phyloP scores from a whole-genome alignment of 1,284 basidiomycete species.

The Ganoderma multipileum region DNA sequence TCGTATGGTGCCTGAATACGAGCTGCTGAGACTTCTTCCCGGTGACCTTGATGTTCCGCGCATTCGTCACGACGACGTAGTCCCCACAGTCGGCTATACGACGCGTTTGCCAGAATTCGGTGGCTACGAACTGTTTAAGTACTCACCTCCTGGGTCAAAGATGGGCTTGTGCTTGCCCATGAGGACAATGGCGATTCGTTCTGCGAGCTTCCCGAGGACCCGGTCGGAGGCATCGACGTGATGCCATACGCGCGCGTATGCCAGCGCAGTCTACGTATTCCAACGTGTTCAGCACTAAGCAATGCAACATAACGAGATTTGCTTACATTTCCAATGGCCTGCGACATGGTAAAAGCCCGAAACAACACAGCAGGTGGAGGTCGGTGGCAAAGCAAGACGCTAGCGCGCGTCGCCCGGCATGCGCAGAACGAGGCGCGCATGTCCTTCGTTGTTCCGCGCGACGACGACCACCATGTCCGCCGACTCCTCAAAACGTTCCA shows the following conservation, averaged over 20 bases:
- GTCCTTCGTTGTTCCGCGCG: constrained; percentile 30
- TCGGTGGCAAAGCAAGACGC: constrained; percentile 25
- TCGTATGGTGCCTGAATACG: constrained; percentile 89
- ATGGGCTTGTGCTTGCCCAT: constrained; percentile 99
- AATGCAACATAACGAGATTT: background rate
- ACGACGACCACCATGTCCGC: constrained; percentile 45
- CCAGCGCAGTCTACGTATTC: constrained; percentile 81
- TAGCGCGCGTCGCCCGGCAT: constrained; percentile 13
- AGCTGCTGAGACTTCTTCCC: constrained; percentile 91
- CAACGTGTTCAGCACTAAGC: background rate
- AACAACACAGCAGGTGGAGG: constrained; percentile 14
- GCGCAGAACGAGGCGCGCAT: constrained; percentile 24
- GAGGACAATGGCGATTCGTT: constrained; percentile 91
- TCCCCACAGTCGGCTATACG: constrained; percentile 90
- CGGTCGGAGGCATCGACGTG: constrained; percentile 92
- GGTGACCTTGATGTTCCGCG: constrained; percentile 85
- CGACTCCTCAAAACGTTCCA: constrained; percentile 55
- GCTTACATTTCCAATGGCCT: constrained; percentile 72
- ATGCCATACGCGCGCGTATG: constrained; percentile 95
- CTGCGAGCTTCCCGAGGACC: constrained; percentile 91
- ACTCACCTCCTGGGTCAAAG: constrained; percentile 87
- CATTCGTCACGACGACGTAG: constrained; percentile 97
- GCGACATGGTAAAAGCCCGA: constrained; percentile 53
- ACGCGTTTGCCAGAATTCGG: background rate
- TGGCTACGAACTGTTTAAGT: background rate